Base-by-base conservation (phyloP, 768 basidiomycete genomes). In the Phylloporus rhodoxanthus region DNA sequence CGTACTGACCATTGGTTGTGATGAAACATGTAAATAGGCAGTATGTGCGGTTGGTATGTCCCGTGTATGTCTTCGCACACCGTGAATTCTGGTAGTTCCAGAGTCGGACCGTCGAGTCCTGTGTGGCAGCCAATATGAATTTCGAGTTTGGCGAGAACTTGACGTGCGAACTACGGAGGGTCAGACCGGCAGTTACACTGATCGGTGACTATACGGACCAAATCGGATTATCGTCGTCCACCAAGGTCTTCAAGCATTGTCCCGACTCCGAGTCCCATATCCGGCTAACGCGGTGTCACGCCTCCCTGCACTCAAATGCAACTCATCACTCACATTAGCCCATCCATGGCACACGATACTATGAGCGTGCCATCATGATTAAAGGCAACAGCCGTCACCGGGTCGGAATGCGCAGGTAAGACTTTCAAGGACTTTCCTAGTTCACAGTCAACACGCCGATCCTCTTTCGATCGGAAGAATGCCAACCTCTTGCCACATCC, bases 231-330 rank as follows among this genome's bases (percentile, higher is more conserved):
- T 92, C 91, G 59, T 97, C 96, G 58, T 97, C 93, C 9, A 93
- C 94, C 40, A 99, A 69, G 2, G 96, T 98, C 68, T 96, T 98
- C 43, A 99, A 75, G 68, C 96, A 99, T 69, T 99, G 96, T 2
- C 95, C 96, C 3, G 94, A 95, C 48, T 93, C 84, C 0, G 91
- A 85, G 62, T 99, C 95, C 96, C 96, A 99, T 51, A 98, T 82
- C 50, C 96, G 94, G 63, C 95, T 99, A 47, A 23, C 29, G 8
- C n/a, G 13, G 21, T 14, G 47, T 55, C 37, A 59, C 2, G 34
- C 19, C 26, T 19, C 33, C 34, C 41, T 42, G 38, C 29, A 37
- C 47, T 45, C 36, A 52, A 34, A 29, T 39, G 28, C 37, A 48
- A 32, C 2, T 14, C 9, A 20, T 4, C 8, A 70, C 85, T 68